Evolutionary conservation across 2,329 filamentous ascomycete genomes (phyloP).

Genomic region (Sclerotinia sclerotiorum): DNA sequence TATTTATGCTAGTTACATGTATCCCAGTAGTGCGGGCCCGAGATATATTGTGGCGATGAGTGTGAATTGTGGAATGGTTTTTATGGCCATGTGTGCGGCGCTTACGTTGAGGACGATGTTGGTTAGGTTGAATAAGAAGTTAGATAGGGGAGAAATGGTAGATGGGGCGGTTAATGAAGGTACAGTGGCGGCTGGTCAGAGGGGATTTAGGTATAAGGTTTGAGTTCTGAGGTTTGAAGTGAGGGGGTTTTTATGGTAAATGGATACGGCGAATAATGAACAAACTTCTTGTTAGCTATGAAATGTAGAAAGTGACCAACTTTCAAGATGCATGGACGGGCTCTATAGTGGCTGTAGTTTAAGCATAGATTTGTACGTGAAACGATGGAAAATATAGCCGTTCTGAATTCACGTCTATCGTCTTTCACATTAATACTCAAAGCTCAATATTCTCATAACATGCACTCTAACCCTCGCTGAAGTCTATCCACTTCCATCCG

Average conservation of each 20-base stretch:
- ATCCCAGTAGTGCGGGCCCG: slow-evolving; percentile 26
- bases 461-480: too few species aligned
- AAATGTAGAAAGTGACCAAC: not conserved
- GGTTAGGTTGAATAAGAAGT: slow-evolving; percentile 64
- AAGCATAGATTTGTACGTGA: not conserved
- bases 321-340: not conserved
- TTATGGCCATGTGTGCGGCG: slow-evolving; percentile 63
- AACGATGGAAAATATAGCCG: not conserved
- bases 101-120: slow-evolving; percentile 63
- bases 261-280: not conserved
- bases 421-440: too few species aligned
- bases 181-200: slow-evolving; percentile 10
- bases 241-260: not conserved
- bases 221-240: not conserved
- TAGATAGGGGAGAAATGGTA: slow-evolving; percentile 59
- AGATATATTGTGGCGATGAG: slow-evolving; percentile 53
- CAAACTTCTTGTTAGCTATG: not conserved
- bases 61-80: slow-evolving; percentile 66
- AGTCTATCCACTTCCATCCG: too few species aligned
- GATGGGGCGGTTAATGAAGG: slow-evolving; percentile 42
- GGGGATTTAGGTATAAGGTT: slow-evolving; percentile 21
- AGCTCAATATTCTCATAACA: too few species aligned
- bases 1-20: slow-evolving; percentile 66
- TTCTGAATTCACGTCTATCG: not conserved
- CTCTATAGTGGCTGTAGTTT: not conserved